Evolutionary conservation across 768 basidiomycete genomes (phyloP).

Genomic region (Crepidotus variabilis): DNA sequence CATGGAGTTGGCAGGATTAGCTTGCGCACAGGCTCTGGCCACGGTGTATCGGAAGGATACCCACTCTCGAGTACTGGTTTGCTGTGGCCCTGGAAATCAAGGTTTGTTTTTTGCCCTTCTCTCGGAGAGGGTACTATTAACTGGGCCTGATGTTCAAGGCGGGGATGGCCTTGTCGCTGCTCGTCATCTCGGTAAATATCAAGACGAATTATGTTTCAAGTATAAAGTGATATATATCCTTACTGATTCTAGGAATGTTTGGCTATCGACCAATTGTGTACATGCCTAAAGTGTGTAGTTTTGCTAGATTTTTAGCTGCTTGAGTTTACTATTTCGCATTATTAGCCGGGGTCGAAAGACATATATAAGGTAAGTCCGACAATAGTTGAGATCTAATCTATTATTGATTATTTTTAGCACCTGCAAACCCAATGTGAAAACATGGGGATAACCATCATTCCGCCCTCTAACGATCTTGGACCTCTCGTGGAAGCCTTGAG

Average conservation of each 20-base stretch:
- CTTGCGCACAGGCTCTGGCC: conserved; percentile 86
- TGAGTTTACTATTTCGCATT: background rate
- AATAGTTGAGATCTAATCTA: background rate
- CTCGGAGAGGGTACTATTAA: background rate
- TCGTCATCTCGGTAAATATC: conserved; percentile 73
- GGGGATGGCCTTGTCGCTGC: conserved; percentile 98
- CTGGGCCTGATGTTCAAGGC: conserved; percentile 32
- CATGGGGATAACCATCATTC: conserved; percentile 75
- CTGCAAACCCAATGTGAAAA: conserved; percentile 86
- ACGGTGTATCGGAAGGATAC: conserved; percentile 68
- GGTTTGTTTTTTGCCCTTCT: conserved; percentile 33
- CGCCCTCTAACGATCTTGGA: conserved; percentile 41
- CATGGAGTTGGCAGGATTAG: conserved; percentile 49
- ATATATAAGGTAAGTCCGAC: conserved; percentile 66
- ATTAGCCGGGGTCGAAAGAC: conserved; percentile 88
- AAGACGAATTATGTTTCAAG: too few relatives aligned
- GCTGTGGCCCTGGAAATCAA: conserved; percentile 97
- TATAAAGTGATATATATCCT: conserved; percentile 1
- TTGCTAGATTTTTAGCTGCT: background rate
- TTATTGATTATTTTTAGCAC: conserved; percentile 40
- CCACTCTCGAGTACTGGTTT: conserved; percentile 82
- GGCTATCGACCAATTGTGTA: conserved; percentile 87
- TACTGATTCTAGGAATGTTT: conserved; percentile 66
- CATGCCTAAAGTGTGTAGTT: conserved; percentile 78
- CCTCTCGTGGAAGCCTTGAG: conserved; percentile 47